Evolutionary conservation across 1,284 basidiomycete genomes (phyloP).

Genomic region (Pyrrhoderma lamaoense): DNA sequence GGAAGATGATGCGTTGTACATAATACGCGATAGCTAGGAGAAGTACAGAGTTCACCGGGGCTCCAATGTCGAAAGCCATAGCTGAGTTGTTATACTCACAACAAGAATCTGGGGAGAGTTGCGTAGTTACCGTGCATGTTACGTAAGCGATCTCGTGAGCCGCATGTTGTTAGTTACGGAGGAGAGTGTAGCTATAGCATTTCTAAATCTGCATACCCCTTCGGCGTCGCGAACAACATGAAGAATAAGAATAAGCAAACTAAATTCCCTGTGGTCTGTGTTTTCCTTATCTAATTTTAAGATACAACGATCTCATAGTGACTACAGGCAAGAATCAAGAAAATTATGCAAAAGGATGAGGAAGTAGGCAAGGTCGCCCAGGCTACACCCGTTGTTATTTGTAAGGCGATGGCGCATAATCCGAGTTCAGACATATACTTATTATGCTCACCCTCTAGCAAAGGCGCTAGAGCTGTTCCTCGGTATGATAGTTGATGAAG

Average conservation of each 20-base stretch:
- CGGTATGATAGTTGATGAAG: slow-evolving; percentile 77
- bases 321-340: slow-evolving; percentile 91
- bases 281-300: slow-evolving; percentile 18
- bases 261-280: slow-evolving; percentile 71
- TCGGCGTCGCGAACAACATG: slow-evolving; percentile 33
- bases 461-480: slow-evolving; percentile 97
- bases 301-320: slow-evolving; percentile 1
- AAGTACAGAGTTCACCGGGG: slow-evolving; percentile 68
- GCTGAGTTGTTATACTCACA: too few relatives aligned
- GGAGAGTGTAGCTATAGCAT: too few relatives aligned
- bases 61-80: slow-evolving; percentile 41
- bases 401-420: slow-evolving; percentile 48
- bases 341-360: slow-evolving; percentile 99
- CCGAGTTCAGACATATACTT: slow-evolving; percentile 3
- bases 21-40: slow-evolving; percentile 75
- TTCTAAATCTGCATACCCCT: too few relatives aligned
- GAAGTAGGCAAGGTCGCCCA: slow-evolving; percentile 99
- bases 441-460: slow-evolving; percentile 41
- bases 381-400: slow-evolving; percentile 95
- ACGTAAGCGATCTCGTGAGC: neutral
- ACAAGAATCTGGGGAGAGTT: too few relatives aligned
- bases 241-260: slow-evolving; percentile 83
- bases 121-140: too few relatives aligned
- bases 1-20: slow-evolving; percentile 66
- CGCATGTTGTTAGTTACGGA: too few relatives aligned